Base-by-base conservation (phyloP, 2,329 filamentous ascomycete species). In the Xylariales sp. region DNA sequence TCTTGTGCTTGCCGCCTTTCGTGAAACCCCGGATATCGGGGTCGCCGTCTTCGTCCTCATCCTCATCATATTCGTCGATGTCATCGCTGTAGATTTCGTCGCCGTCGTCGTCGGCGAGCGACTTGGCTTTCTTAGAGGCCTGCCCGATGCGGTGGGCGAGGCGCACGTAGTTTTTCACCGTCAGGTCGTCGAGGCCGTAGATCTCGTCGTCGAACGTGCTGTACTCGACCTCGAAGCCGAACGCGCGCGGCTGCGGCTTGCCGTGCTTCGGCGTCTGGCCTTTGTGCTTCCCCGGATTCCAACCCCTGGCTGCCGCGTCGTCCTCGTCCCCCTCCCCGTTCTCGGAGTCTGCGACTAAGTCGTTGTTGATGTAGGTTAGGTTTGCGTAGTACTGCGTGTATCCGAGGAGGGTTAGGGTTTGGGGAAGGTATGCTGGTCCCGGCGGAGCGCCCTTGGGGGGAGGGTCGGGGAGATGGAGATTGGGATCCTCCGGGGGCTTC, bases 341-440 rank as follows among this genome's bases (percentile, higher is more conserved):
- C 1, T 68, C 69, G 7, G 65, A 65, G 6, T 78, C 79, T 9
- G 78, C 75, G 18, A 80, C 75, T 55, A 89, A 85, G 67, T 92
- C 88, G 73, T 94, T 92, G 81, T 98, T 97, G 80, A 97, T 90
- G 66, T 88, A 82, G 0, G 95, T 98, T n/a, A 99, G 82, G 78
- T 99, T 99, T 68, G 95, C 94, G 79, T 89, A 97, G 79, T 97
- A 97, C 75, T 99, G 96, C 3, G 89, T 93, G 79, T 93, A 97
- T 5, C 93, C 89, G 3, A 91, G 85, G 69, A 94, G 84, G 0
- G 93, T 92, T 45, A 98, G 83, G 0, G 93, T 84, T 77, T 99
- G 96, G 7, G 91, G 89, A 23, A 90, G 93, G 80, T 99, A 98
- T 7, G 93, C 96, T 0, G 96, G 96, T 0, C 96, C 96, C 0